Evolutionary conservation across 805 yeast species (phyloP), one percentile per base, ranked within the genome.

Genomic region (Scheffersomyces lignosus): DNA sequence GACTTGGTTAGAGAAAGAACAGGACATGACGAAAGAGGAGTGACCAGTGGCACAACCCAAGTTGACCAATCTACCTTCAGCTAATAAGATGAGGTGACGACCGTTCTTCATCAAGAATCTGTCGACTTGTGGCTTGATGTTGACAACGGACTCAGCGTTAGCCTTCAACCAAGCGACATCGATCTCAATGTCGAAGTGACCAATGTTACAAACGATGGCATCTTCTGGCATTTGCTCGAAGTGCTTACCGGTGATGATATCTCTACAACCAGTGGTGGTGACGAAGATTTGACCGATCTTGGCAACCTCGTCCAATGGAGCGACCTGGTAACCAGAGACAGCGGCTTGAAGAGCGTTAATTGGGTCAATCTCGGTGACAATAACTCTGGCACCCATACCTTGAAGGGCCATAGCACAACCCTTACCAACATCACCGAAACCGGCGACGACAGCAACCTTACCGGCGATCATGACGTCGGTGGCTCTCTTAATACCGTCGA

Each of bases 1-100:
- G 50, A 91, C 98, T 79, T 91, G 99, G 87, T 91, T 91, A 59
- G 97, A 87, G 95, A 91, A 91, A 38, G 98, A 93, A 77, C 98
- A 93, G 48, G 97, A 89, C 99, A 91, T 91, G 64, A 91, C 99
- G 66, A 91, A 91, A 28, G 97, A 88, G 35, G 98, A 86, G 81
- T 91, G 99, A 67, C 99, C 99, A 61, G 98, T 91, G 67, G 98
- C 99, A 78, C 98, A 93, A 61, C 99, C 99, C 67, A 91, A 80
- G 89, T 91, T 91, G 67, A 91, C 98, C 62, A 91, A 84, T 79
- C 99, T 89, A 77, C 99, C 99, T 74, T 90, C 96, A 53, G 99
- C 99, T 61, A 91, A 85, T 66, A 91, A 79, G 75, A 91, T 89
- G 65, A 91, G 65, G 78, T 91, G 98, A 66, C 85, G 87, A 64